Percentiles rank a stretch among this genome's conserved stretches.
Evolutionary conservation across 371 early-diverging fungal species (phyloP).

Genomic region (Actinomucor elegans): DNA sequence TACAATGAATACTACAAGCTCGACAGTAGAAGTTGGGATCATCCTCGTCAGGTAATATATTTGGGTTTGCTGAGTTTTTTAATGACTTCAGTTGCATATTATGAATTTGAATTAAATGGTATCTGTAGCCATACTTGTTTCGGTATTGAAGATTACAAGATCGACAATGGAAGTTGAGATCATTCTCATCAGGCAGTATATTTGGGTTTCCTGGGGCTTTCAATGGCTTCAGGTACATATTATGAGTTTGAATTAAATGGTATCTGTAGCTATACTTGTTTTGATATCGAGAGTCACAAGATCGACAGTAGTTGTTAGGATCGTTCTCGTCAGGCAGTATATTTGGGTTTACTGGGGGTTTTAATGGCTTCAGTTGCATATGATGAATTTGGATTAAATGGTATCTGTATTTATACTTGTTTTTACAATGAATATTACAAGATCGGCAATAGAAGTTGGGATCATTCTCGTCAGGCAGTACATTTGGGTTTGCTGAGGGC

Average conservation of each 20-base stretch:
- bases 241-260: not conserved
- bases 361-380: not conserved
- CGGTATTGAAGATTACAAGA: not conserved
- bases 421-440: not conserved
- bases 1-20: not conserved
- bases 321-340: not conserved
- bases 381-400: not conserved
- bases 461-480: not conserved
- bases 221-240: not conserved
- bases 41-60: not conserved
- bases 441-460: not conserved
- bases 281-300: not conserved
- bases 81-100: not conserved
- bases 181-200: not conserved
- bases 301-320: not conserved
- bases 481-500: not conserved
- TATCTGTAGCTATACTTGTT: not conserved
- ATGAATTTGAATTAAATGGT: not conserved
- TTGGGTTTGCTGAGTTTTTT: too few species aligned
- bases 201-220: not conserved
- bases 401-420: not conserved
- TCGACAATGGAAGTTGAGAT: not conserved
- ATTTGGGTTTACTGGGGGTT: not conserved
- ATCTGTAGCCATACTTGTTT: not conserved
- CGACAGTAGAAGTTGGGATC: not conserved